Conservation (phyloP, 805 yeast genomes). For the Teunomyces cretensis region DNA sequence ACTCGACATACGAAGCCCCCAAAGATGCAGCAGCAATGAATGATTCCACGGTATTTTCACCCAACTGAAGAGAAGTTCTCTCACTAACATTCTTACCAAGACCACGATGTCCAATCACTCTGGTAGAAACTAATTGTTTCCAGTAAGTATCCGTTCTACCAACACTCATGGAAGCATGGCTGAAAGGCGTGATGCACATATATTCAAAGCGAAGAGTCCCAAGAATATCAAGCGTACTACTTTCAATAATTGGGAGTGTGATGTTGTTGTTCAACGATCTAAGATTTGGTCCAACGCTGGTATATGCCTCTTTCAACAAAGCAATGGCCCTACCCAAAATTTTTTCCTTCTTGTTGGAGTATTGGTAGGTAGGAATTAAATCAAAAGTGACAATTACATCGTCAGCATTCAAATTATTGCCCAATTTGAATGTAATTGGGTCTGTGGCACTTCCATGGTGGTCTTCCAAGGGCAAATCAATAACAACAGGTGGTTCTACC, state of each 20-base stretch:
- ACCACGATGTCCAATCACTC: conserved; percentile 96
- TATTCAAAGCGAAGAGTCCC: conserved; percentile 80
- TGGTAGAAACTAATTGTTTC: conserved; percentile 83
- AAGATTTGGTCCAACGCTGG: conserved; percentile 66
- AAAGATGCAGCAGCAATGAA: conserved; percentile 94
- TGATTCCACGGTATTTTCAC: conserved; percentile 93
- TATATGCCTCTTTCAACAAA: conserved; percentile 56
- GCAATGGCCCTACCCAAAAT: conserved; percentile 86
- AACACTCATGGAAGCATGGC: conserved; percentile 66
- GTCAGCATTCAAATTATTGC: conserved; percentile 42
- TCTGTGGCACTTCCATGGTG: conserved; percentile 65
- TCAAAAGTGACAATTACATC: conserved; percentile 73
- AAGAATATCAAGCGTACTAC: conserved; percentile 66
- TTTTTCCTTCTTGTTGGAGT: conserved; percentile 34
- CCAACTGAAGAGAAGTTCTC: conserved; percentile 79
- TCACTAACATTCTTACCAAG: conserved; percentile 80
- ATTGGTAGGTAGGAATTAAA: conserved; percentile 83
- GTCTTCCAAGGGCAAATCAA: conserved; percentile 84
- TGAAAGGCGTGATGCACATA: conserved; percentile 68
- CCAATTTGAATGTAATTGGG: conserved; percentile 71
- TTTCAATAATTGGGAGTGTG: conserved; percentile 75
- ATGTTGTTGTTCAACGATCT: conserved; percentile 64
- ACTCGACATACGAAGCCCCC: conserved; percentile 96
- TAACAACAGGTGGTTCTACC: conserved; percentile 56
- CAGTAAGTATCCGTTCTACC: conserved; percentile 78